A percentile compares a stretch with the other conserved stretches of the same genome.
phyloP scores from a whole-genome alignment of 495 filamentous ascomycete species.

The Trichoderma virens region DNA sequence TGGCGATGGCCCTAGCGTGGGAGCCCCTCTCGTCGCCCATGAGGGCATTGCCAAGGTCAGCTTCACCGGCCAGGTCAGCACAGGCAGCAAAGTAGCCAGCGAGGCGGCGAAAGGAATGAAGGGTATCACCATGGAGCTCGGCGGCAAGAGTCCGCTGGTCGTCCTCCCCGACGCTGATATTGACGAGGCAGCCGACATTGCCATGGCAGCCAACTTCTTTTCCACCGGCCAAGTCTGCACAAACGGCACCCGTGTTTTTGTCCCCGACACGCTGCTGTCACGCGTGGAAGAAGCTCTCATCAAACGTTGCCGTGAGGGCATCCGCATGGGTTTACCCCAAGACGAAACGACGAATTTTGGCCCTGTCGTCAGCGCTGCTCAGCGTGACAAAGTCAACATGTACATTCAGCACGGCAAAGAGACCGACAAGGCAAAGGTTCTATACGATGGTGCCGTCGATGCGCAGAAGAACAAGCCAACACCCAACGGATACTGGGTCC shows the following conservation, averaged over 20 bases:
- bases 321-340: conserved; percentile 54
- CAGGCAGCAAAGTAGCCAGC: conserved; percentile 36
- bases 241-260: conserved; percentile 69
- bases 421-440: conserved; percentile 19
- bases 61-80: conserved; percentile 48
- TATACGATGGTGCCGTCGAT: conserved; percentile 21
- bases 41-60: conserved; percentile 46
- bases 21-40: conserved; percentile 45
- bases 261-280: conserved; percentile 49
- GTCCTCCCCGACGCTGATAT: conserved; percentile 65
- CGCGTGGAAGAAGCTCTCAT: conserved; percentile 50
- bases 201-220: conserved; percentile 65
- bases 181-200: conserved; percentile 59
- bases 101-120: conserved; percentile 50
- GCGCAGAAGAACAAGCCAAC: conserved; percentile 16
- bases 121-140: conserved; percentile 74
- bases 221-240: conserved; percentile 73
- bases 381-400: conserved; percentile 26
- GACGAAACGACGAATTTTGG: conserved; percentile 59
- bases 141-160: conserved; percentile 69
- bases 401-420: conserved; percentile 30
- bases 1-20: conserved; percentile 45
- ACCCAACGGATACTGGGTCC: conserved; percentile 55
- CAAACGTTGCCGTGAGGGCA: conserved; percentile 47
- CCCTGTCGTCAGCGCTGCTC: conserved; percentile 38